phyloP scores from a whole-genome alignment of 192 early-diverging fungal species.

The Rhizophagus prolifer region DNA sequence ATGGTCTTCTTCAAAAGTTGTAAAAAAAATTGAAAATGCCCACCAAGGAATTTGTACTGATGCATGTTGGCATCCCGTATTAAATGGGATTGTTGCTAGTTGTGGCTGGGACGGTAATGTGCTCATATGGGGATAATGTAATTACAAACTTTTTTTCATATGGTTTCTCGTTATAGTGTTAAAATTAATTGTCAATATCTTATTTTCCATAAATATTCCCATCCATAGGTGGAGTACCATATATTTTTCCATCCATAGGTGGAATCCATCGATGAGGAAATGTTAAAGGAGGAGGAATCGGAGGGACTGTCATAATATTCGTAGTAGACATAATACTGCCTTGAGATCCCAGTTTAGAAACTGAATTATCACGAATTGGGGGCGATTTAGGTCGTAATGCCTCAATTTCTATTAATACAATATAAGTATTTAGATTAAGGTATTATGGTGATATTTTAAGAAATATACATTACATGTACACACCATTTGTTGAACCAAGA shows the following conservation, averaged over 20 bases:
- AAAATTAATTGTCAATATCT: neutral
- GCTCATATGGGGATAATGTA: slow-evolving; percentile 8
- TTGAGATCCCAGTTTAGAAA: slow-evolving; percentile 6
- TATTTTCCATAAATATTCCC: slow-evolving; percentile 17
- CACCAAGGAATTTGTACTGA: slow-evolving; percentile 17
- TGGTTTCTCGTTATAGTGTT: neutral
- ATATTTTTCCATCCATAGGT: neutral
- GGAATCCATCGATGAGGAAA: slow-evolving; percentile 28
- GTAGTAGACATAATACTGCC: neutral
- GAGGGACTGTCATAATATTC: neutral
- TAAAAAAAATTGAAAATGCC: slow-evolving; percentile 24
- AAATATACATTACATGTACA: neutral
- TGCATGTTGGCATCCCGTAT: slow-evolving; percentile 26
- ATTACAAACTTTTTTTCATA: no score
- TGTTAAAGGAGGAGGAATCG: neutral
- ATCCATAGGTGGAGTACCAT: slow-evolving; percentile 16
- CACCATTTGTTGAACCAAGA: slow-evolving; percentile 38
- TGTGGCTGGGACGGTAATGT: slow-evolving; percentile 27
- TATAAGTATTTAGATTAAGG: neutral
- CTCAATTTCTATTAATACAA: slow-evolving; percentile 44
- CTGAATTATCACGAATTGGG: slow-evolving; percentile 38
- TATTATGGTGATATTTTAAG: neutral
- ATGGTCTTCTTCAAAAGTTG: slow-evolving; percentile 4
- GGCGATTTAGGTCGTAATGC: slow-evolving; percentile 57
- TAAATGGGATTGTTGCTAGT: slow-evolving; percentile 14